Evolutionary conservation across 2,329 filamentous ascomycete species (phyloP).

Genomic region (Fusarium sp.): DNA sequence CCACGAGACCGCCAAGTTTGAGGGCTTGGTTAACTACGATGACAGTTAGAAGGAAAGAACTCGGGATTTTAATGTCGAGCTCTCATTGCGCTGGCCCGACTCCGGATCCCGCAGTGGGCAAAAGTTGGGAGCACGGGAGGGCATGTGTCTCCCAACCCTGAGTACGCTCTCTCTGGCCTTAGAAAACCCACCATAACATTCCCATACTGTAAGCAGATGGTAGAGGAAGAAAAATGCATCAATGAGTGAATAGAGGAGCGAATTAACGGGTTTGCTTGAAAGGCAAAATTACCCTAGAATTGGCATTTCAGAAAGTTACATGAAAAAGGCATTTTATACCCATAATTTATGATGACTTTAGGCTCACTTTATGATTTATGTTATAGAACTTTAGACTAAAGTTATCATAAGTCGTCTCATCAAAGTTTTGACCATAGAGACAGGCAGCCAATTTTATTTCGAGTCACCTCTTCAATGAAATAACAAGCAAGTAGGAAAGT

Average conservation of each 20-base stretch:
- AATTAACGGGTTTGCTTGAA: not conserved
- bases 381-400: not conserved
- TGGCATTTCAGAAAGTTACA: not conserved
- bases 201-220: too few relatives aligned
- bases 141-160: not conserved
- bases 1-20: not conserved
- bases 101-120: not conserved
- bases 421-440: not conserved
- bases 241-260: not conserved
- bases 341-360: not conserved
- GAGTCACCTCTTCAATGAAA: not conserved
- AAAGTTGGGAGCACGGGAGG: not conserved
- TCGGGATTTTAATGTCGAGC: not conserved
- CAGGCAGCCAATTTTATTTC: not conserved
- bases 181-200: not conserved
- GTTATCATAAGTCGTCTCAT: not conserved
- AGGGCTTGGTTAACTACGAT: not conserved
- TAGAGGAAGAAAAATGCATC: not conserved
- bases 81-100: not conserved
- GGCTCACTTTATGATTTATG: not conserved
- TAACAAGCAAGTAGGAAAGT: not conserved
- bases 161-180: too few relatives aligned
- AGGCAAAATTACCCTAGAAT: not conserved
- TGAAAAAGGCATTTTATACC: not conserved
- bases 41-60: not conserved